Percentiles rank a stretch among this genome's conserved stretches.
Conservation (phyloP, 1,139 yeast genomes). For the Nadsonia commutata region DNA sequence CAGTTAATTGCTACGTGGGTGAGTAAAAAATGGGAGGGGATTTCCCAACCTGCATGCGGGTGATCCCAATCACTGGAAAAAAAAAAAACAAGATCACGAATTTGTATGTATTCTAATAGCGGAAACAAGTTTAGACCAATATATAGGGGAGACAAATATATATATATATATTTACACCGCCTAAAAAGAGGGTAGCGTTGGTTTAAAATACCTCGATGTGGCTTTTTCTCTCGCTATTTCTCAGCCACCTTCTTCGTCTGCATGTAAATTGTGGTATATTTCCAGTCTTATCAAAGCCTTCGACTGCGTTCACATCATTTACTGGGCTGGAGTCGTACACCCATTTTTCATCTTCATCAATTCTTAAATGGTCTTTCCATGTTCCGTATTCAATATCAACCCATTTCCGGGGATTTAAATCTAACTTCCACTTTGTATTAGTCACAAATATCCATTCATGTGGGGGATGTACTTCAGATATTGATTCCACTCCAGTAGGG, state of each 20-base stretch:
- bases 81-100: too few relatives aligned
- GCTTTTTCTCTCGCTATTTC: conserved; percentile 13
- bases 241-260: conserved; percentile 18
- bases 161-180: too few relatives aligned
- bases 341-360: conserved; percentile 20
- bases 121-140: too few relatives aligned
- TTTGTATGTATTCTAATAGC: too few relatives aligned
- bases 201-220: too few relatives aligned
- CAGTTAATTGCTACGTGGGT: too few relatives aligned
- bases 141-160: too few relatives aligned
- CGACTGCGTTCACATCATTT: not conserved
- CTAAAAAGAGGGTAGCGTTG: too few relatives aligned
- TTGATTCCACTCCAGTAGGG: conserved; percentile 9
- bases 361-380: conserved; percentile 2
- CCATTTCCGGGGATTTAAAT: conserved; percentile 17
- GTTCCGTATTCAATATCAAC: conserved; percentile 5
- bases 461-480: conserved; percentile 16
- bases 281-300: not conserved
- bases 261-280: conserved; percentile 5
- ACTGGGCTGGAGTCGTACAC: conserved; percentile 19
- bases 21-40: too few relatives aligned
- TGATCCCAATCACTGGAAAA: too few relatives aligned
- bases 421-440: conserved; percentile 16
- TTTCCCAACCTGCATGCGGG: too few relatives aligned
- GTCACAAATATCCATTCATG: conserved; percentile 15